These are phyloP conservation scores for Terana coerulea DNA, from an alignment of 768 basidiomycete species.

Conservation along the genomic window DNA sequence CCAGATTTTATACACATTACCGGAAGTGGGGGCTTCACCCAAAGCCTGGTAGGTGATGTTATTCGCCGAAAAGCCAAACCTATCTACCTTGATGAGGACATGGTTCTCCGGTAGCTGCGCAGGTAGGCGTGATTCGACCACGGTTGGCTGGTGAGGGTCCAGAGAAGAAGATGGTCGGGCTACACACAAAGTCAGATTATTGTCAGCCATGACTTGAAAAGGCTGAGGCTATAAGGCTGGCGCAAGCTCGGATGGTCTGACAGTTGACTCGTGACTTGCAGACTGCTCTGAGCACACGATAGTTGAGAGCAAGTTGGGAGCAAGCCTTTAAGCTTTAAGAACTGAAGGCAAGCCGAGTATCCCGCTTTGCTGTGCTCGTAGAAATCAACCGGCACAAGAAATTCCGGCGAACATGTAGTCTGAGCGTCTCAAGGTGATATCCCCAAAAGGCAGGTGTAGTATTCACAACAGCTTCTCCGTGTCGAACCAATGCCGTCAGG, in stretches of 20 bases:
- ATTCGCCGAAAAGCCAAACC: slow-evolving; percentile 70
- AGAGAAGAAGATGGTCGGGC: slow-evolving; percentile 35
- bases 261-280: no score
- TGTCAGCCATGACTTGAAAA: no score
- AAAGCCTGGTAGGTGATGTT: slow-evolving; percentile 66
- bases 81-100: slow-evolving; percentile 32
- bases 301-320: no score
- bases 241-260: no score
- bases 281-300: no score
- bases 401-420: neutral
- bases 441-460: neutral
- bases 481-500: neutral
- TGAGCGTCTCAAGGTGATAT: no score
- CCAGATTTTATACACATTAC: slow-evolving; percentile 17
- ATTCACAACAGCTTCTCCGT: neutral
- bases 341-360: no score
- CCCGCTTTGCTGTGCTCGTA: no score
- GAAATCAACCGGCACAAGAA: neutral
- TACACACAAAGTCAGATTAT: slow-evolving; percentile 33
- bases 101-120: slow-evolving; percentile 6
- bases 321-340: no score
- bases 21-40: slow-evolving; percentile 38
- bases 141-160: slow-evolving; percentile 24
- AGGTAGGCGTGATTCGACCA: slow-evolving; percentile 20
- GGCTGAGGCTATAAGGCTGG: neutral